Base-by-base conservation (phyloP, 2,329 filamentous ascomycete species). In the Colletotrichum noveboracense region DNA sequence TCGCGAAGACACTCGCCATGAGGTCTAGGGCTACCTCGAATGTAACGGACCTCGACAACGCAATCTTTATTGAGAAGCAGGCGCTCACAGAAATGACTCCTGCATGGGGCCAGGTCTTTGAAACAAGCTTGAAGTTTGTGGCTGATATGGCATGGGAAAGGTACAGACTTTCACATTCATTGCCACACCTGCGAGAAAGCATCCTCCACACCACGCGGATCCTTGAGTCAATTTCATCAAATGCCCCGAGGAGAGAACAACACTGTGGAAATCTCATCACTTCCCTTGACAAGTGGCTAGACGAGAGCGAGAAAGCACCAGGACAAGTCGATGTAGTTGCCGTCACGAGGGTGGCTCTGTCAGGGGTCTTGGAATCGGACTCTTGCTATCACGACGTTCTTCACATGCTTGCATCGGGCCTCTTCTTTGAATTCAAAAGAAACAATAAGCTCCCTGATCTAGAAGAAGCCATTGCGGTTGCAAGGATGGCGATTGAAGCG, bases 151-250 rank as follows among this genome's bases (percentile, higher is more conserved):
- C 43, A 21, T 52, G 43, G 43, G 43, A 52, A 24, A 52, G 43
- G 6, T 52, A 52, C 3, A 24, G 0, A 2, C 3, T 52, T 1
- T 52, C n/a, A 2, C n/a, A 52, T 0, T 52, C 43, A 0, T 3
- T 52, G 10, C 43, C n/a, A 2, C 43, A 52, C 12, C n/a, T 52
- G n/a, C n/a, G 3, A 2, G 43, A 52, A 52, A 7, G 43, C 43
- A 21, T 52, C 12, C 2, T 2, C 4, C n/a, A 52, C 43, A 21
- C 43, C 0, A 52, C 43, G 0, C 10, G 6, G 0, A 21, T 21
- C n/a, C 43, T 48, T 0, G n/a, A 48, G 2, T 21, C 10, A 2
- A 48, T 48, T 6, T 0, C 43, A 3, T 3, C 5, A 0, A 1
- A 48, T 21, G 18, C 9, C 6, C 5, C 43, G 2, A 48, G 0